These are phyloP conservation scores for Tarenaya hassleriana DNA, from an alignment of 345 rosid species.

Conservation along the genomic window DNA sequence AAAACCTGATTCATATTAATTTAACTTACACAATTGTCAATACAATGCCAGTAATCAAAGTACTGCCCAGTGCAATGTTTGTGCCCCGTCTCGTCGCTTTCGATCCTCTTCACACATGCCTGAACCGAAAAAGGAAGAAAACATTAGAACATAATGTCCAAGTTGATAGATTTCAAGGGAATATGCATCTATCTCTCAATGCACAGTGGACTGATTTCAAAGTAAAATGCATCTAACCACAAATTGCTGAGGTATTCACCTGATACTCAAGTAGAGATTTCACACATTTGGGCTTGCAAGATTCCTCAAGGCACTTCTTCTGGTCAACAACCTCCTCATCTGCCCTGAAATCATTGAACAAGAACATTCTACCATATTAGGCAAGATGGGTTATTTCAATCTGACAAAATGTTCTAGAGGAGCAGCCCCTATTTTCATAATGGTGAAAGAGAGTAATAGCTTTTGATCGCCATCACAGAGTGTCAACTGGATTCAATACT, in stretches of 20 bases:
- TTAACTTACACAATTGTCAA: slow-evolving; percentile 80
- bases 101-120: slow-evolving; percentile 91
- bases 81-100: slow-evolving; percentile 71
- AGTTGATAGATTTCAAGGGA: too few species aligned
- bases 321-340: slow-evolving; percentile 45
- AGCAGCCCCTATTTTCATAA: too few species aligned
- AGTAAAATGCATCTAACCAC: neutral
- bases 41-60: slow-evolving; percentile 73
- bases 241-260: slow-evolving; percentile 15
- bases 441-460: too few species aligned
- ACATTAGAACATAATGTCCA: too few species aligned
- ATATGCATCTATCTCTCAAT: neutral
- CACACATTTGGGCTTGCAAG: slow-evolving; percentile 48
- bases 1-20: neutral
- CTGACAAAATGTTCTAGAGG: too few species aligned
- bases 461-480: too few species aligned
- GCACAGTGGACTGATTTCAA: too few species aligned
- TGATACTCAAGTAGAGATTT: slow-evolving; percentile 44
- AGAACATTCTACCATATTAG: slow-evolving; percentile 17
- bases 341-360: slow-evolving; percentile 34
- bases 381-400: too few species aligned
- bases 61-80: slow-evolving; percentile 95
- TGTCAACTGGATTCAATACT: too few species aligned
- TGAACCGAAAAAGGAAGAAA: slow-evolving; percentile 22
- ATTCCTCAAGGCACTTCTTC: slow-evolving; percentile 48